phyloP scores from a whole-genome alignment of 768 basidiomycete species.

The Tulasnella sp. region DNA sequence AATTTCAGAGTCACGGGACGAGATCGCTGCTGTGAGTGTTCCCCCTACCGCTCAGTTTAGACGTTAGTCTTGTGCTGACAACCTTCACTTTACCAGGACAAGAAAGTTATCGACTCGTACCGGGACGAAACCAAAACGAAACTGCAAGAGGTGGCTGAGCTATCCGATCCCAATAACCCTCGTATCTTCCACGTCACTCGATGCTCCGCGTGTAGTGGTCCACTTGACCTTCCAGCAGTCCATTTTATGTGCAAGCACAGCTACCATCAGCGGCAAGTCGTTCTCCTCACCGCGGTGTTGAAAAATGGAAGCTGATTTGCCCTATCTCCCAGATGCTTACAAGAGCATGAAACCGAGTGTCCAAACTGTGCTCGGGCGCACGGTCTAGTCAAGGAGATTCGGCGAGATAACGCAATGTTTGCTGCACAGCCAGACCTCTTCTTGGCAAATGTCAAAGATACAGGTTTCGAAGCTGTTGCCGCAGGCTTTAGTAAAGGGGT shows the following conservation, averaged over 20 bases:
- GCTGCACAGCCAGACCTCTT: conserved; percentile 45
- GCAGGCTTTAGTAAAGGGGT: conserved; percentile 19
- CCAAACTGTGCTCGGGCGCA: conserved; percentile 81
- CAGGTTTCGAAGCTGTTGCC: conserved; percentile 22
- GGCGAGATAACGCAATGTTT: conserved; percentile 72
- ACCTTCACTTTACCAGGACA: conserved; percentile 45
- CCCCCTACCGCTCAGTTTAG: conserved; percentile 4
- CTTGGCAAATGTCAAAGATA: conserved; percentile 19
- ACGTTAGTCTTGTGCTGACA: conserved; percentile 11
- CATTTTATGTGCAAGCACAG: conserved; percentile 99
- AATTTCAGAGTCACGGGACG: conserved; percentile 59
- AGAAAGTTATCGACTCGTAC: conserved; percentile 78
- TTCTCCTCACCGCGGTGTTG: neutral
- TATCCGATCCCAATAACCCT: conserved; percentile 68
- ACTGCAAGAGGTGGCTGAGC: conserved; percentile 67
- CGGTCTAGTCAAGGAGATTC: conserved; percentile 80
- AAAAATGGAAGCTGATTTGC: neutral
- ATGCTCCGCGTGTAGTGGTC: conserved; percentile 80
- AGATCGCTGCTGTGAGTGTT: conserved; percentile 65
- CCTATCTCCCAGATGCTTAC: conserved; percentile 55
- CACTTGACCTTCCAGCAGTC: conserved; percentile 83
- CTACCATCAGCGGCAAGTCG: conserved; percentile 78
- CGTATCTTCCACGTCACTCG: conserved; percentile 90
- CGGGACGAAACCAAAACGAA: conserved; percentile 72
- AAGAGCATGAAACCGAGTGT: conserved; percentile 82